Evolutionary conservation across 768 basidiomycete species (phyloP).

Genomic region (Lactifluus volemus): DNA sequence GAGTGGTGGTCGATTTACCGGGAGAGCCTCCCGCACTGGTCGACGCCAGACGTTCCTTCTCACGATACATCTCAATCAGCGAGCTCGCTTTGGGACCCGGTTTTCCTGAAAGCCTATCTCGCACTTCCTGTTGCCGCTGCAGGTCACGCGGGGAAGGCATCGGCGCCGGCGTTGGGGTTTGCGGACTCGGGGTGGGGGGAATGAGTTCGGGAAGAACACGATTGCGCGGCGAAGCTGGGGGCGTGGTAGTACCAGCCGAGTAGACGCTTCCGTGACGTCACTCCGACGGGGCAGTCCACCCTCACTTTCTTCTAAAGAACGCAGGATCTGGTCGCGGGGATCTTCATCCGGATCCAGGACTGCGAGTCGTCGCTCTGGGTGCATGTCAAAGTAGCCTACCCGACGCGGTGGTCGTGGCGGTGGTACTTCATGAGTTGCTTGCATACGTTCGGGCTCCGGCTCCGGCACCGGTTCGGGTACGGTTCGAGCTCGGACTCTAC

Average conservation of each 20-base stretch:
- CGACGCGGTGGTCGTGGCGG: slow-evolving; percentile 23
- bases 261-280: slow-evolving; percentile 11
- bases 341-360: neutral
- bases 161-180: neutral
- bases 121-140: slow-evolving; percentile 7
- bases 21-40: slow-evolving; percentile 4
- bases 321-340: slow-evolving; percentile 4
- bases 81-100: slow-evolving; percentile 53
- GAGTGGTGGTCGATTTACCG: slow-evolving; percentile 22
- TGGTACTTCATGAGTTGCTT: slow-evolving; percentile 14
- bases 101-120: slow-evolving; percentile 17
- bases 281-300: slow-evolving; percentile 18
- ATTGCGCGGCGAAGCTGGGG: neutral
- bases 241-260: neutral
- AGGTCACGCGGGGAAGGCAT: neutral
- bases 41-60: slow-evolving; percentile 42
- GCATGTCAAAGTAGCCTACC: slow-evolving; percentile 68
- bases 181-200: neutral
- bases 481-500: slow-evolving; percentile 4
- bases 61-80: slow-evolving; percentile 81
- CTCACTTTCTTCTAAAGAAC: slow-evolving; percentile 20
- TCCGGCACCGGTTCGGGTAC: neutral
- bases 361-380: slow-evolving; percentile 55
- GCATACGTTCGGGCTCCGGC: slow-evolving; percentile 8
- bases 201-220: neutral